Percentiles rank a stretch among this genome's conserved stretches.
Evolutionary conservation across 306 rosid genomes (phyloP).

Genomic region (Luffa aegyptiaca): DNA sequence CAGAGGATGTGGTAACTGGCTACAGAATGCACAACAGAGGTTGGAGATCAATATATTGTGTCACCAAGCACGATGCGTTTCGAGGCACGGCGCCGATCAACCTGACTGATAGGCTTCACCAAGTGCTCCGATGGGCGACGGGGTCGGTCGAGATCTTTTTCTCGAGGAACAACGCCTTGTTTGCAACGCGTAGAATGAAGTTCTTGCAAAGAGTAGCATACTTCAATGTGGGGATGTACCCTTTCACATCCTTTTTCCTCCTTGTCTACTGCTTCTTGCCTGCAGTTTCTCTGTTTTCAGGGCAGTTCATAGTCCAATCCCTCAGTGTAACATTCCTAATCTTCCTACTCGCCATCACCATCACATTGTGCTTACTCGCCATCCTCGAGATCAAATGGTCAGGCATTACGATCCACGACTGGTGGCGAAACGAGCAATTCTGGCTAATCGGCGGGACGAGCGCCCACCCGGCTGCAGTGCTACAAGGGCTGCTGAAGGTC

Average conservation of each 20-base stretch:
- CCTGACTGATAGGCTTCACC: constrained; percentile 74
- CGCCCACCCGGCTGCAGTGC: constrained; percentile 77
- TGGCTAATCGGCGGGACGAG: constrained; percentile 90
- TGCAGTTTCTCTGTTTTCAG: constrained; percentile 64
- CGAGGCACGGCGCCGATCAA: constrained; percentile 83
- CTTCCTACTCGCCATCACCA: constrained; percentile 58
- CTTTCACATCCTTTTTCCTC: constrained; percentile 77
- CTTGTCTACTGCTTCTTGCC: constrained; percentile 73
- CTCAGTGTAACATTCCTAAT: constrained; percentile 51
- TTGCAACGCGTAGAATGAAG: constrained; percentile 72
- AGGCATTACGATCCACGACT: constrained; percentile 69
- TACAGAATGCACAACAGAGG: constrained; percentile 90
- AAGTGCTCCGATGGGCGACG: constrained; percentile 84
- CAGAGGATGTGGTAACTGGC: constrained; percentile 87
- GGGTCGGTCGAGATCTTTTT: constrained; percentile 82
- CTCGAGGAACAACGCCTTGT: constrained; percentile 63
- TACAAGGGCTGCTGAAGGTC: constrained; percentile 74
- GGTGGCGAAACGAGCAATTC: constrained; percentile 91
- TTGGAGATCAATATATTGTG: constrained; percentile 79
- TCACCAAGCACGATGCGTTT: constrained; percentile 72
- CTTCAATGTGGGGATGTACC: constrained; percentile 85
- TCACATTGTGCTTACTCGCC: constrained; percentile 67
- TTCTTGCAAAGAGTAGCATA: constrained; percentile 78
- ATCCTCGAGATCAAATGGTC: constrained; percentile 77
- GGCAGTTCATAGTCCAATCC: constrained; percentile 68